Evolutionary conservation across 176 grass and related monocot species (phyloP).

Genomic region (Oryza australiensis): DNA sequence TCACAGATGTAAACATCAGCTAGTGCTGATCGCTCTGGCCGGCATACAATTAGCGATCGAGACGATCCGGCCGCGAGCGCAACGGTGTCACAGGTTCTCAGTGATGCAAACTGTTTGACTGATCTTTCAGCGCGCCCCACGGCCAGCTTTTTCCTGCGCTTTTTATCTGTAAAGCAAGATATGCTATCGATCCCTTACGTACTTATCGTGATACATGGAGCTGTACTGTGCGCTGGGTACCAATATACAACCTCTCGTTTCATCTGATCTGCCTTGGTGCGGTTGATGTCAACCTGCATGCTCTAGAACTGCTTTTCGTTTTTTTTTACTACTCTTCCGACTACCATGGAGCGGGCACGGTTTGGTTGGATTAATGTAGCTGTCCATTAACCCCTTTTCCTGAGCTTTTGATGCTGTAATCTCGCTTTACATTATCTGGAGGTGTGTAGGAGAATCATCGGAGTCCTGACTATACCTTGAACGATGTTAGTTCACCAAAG

Average conservation of each 20-base stretch:
- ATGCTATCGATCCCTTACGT: constrained; percentile 26
- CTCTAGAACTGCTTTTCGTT: neutral
- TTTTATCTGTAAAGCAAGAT: constrained; percentile 40
- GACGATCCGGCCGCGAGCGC: neutral
- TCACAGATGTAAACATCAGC: neutral
- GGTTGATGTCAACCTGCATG: neutral
- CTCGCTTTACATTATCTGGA: constrained; percentile 28
- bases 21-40: constrained; percentile 2
- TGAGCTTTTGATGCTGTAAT: constrained; percentile 5
- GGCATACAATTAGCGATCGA: constrained; percentile 6
- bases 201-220: constrained; percentile 39
- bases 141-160: neutral
- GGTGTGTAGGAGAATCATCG: constrained; percentile 27
- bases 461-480: constrained; percentile 33
- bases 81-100: constrained; percentile 45
- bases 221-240: neutral
- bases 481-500: neutral
- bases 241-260: neutral
- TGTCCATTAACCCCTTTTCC: constrained; percentile 17
- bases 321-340: neutral
- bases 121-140: constrained; percentile 27
- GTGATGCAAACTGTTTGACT: constrained; percentile 39
- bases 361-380: constrained; percentile 37
- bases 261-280: neutral
- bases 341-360: constrained; percentile 2